Conservation (phyloP, 2,329 filamentous ascomycete species). For the Blastomyces silverae region DNA sequence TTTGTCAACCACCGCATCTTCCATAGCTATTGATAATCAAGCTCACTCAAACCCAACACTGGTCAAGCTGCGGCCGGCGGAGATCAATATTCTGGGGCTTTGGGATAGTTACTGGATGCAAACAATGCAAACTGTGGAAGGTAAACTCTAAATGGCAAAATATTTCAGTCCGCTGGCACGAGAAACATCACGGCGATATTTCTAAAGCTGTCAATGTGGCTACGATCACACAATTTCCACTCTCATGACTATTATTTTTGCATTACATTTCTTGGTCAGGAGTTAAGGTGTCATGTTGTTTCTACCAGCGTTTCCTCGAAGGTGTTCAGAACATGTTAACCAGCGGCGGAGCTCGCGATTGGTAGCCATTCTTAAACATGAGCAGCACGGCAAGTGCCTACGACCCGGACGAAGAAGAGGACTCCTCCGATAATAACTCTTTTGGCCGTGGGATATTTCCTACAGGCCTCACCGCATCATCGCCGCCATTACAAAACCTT, state of each 20-base stretch:
- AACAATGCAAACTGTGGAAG: slow-evolving; percentile 34
- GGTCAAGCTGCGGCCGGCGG: not conserved
- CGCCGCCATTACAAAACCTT: slow-evolving; percentile 18
- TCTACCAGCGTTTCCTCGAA: slow-evolving; percentile 8
- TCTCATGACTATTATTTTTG: slow-evolving; percentile 9
- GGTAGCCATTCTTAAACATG: slow-evolving; percentile 29
- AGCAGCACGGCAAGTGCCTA: slow-evolving; percentile 32
- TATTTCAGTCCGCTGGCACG: no score
- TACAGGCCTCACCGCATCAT: slow-evolving; percentile 16
- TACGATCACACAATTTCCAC: not conserved
- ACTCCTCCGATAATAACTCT: slow-evolving; percentile 10
- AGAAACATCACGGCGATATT: no score
- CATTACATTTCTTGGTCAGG: slow-evolving; percentile 7
- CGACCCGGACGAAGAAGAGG: slow-evolving; percentile 30
- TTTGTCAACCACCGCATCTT: slow-evolving; percentile 24
- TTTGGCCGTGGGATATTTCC: not conserved
- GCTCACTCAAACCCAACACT: not conserved
- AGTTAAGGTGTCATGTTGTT: slow-evolving; percentile 16
- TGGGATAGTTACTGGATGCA: slow-evolving; percentile 21
- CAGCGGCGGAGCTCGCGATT: not conserved
- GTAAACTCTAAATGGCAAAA: no score
- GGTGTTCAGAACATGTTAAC: slow-evolving; percentile 13
- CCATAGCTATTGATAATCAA: slow-evolving; percentile 15
- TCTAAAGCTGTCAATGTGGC: not conserved
- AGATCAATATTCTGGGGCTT: not conserved